A percentile compares a stretch with the other conserved stretches of the same genome.
Conservation (phyloP, 2,329 filamentous ascomycete genomes). For the Daldinia eschscholtzii region DNA sequence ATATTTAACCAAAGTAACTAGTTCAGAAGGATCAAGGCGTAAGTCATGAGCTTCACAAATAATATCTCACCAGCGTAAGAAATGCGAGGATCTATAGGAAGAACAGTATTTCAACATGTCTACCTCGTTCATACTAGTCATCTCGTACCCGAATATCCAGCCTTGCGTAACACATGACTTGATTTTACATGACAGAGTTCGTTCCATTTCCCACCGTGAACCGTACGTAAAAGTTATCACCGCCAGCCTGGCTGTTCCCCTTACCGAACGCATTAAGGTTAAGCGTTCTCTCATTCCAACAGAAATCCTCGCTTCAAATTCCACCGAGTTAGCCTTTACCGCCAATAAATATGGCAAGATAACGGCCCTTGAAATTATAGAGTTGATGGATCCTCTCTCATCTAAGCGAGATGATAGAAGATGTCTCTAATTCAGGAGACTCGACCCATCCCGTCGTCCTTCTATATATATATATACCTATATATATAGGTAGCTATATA, state of each 20-base stretch:
- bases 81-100: neutral
- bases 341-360: neutral
- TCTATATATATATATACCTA: too few species aligned
- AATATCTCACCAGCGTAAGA: neutral
- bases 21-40: neutral
- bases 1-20: constrained; percentile 3
- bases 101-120: constrained; percentile 3
- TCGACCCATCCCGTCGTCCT: too few species aligned
- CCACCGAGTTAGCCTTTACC: neutral
- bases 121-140: constrained; percentile 7
- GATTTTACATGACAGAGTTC: constrained; percentile 15
- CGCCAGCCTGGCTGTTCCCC: constrained; percentile 3
- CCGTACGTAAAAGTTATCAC: constrained; percentile 17
- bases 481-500: neutral
- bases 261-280: constrained; percentile 11
- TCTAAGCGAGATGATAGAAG: too few species aligned
- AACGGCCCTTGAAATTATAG: too few species aligned
- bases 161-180: constrained; percentile 7
- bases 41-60: neutral
- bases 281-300: constrained; percentile 5
- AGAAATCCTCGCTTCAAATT: neutral
- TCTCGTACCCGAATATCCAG: constrained; percentile 6
- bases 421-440: too few species aligned
- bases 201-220: constrained; percentile 12
- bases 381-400: too few species aligned